Evolutionary conservation across 352 stramenopile species (phyloP).

Genomic region (Halophytophthora polymorphica): DNA sequence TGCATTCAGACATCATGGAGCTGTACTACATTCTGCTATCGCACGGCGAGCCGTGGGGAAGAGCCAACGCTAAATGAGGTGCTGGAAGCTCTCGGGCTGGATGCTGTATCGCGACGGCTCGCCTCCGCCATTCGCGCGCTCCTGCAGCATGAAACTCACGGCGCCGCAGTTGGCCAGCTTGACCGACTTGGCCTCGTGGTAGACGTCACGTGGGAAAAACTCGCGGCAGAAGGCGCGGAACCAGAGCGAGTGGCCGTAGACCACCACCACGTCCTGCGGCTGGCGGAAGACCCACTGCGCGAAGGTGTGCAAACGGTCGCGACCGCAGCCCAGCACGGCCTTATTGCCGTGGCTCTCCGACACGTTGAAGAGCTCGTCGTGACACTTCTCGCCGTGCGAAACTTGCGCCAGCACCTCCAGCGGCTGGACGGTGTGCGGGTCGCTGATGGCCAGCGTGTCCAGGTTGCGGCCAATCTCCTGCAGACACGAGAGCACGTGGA

Average conservation of each 20-base stretch:
- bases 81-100: slow-evolving; percentile 45
- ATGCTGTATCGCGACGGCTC: slow-evolving; percentile 31
- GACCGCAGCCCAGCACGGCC: slow-evolving; percentile 50
- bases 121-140: slow-evolving; percentile 22
- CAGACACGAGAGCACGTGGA: slow-evolving; percentile 79
- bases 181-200: slow-evolving; percentile 43
- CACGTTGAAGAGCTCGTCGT: slow-evolving; percentile 73
- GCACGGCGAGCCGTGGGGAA: too few species aligned
- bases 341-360: slow-evolving; percentile 84
- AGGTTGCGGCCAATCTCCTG: slow-evolving; percentile 87
- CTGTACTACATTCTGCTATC: too few species aligned
- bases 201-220: slow-evolving; percentile 48
- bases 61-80: slow-evolving; percentile 30
- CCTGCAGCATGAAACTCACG: slow-evolving; percentile 67
- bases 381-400: slow-evolving; percentile 37
- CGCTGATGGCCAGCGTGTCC: slow-evolving; percentile 76
- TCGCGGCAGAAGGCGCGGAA: slow-evolving; percentile 81
- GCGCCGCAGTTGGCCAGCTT: slow-evolving; percentile 83
- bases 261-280: slow-evolving; percentile 57
- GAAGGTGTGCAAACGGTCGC: slow-evolving; percentile 60
- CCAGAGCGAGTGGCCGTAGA: slow-evolving; percentile 87
- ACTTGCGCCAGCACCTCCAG: slow-evolving; percentile 21
- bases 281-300: slow-evolving; percentile 62
- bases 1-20: too few species aligned
- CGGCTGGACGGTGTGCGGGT: slow-evolving; percentile 37